Conservation (phyloP, 2,329 filamentous ascomycete genomes). For the Ophiostoma sp. region DNA sequence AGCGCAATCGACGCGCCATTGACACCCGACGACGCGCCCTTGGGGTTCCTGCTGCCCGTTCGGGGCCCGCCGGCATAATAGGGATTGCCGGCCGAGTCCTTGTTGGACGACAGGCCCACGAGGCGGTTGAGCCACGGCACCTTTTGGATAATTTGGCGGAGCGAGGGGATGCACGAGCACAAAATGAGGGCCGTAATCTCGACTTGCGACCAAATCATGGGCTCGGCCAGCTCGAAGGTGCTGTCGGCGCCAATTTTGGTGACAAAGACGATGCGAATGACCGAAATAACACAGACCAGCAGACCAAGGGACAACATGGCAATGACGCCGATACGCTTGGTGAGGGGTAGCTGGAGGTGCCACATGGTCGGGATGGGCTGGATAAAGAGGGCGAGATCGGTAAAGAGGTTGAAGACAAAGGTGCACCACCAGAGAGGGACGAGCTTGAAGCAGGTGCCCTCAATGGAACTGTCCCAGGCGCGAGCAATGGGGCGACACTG, state of each 20-base stretch:
- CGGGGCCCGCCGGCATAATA: background rate
- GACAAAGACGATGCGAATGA: slow-evolving; percentile 24
- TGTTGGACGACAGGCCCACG: slow-evolving; percentile 23
- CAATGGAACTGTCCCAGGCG: slow-evolving; percentile 7
- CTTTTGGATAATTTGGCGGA: slow-evolving; percentile 24
- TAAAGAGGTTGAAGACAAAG: slow-evolving; percentile 25
- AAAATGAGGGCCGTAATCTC: slow-evolving; percentile 29
- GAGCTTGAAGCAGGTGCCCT: slow-evolving; percentile 19
- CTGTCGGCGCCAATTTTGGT: slow-evolving; percentile 15
- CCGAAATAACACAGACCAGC: slow-evolving; percentile 22
- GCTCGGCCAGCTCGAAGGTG: slow-evolving; percentile 19
- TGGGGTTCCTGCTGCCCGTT: background rate
- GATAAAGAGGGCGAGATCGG: slow-evolving; percentile 26
- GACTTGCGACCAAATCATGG: slow-evolving; percentile 29
- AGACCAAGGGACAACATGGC: slow-evolving; percentile 26
- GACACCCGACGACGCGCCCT: background rate
- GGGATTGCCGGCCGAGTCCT: slow-evolving; percentile 1
- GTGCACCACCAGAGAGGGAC: slow-evolving; percentile 22
- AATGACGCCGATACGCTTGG: slow-evolving; percentile 27
- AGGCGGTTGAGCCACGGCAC: slow-evolving; percentile 25
- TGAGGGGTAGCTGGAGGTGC: slow-evolving; percentile 23
- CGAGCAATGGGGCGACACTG: slow-evolving; percentile 25
- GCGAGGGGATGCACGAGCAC: slow-evolving; percentile 29
- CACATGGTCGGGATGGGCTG: slow-evolving; percentile 29
- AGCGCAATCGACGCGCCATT: background rate